Percentiles rank a stretch among this genome's conserved stretches.
These are phyloP conservation scores for Phytophthora hibernalis DNA, from an alignment of 352 stramenopile species.

Conservation along the genomic window DNA sequence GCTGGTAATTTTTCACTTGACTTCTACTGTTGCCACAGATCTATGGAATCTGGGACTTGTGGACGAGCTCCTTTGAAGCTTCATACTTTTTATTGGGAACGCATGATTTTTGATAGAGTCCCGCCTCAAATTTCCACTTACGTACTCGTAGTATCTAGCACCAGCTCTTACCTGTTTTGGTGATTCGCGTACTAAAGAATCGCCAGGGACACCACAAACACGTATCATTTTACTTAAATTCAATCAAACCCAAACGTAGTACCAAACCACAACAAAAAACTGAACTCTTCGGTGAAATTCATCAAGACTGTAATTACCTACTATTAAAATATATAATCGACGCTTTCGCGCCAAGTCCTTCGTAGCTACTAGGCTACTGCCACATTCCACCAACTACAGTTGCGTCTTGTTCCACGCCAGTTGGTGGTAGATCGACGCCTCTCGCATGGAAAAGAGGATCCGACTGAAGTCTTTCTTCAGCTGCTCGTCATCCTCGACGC, in stretches of 20 bases:
- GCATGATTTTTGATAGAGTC: background rate
- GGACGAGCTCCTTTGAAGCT: background rate
- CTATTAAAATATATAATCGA: slow-evolving; percentile 1
- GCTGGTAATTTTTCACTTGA: background rate
- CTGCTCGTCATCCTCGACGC: slow-evolving; percentile 17
- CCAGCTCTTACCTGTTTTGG: background rate
- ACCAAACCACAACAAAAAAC: too few species aligned
- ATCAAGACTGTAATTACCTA: too few species aligned
- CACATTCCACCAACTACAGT: background rate
- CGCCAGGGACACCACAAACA: background rate
- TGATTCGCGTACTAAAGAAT: background rate
- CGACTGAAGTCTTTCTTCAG: slow-evolving; percentile 10
- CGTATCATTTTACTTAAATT: background rate
- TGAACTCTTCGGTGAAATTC: too few species aligned
- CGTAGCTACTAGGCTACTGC: background rate
- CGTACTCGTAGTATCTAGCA: too few species aligned
- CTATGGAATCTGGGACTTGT: slow-evolving; percentile 13
- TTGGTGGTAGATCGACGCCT: background rate
- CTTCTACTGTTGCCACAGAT: background rate
- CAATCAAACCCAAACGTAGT: too few species aligned
- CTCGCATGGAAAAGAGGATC: slow-evolving; percentile 19
- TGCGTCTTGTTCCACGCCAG: background rate
- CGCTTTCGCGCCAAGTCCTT: background rate
- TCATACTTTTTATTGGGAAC: background rate
- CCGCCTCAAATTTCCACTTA: background rate